Percentiles rank a stretch among this genome's conserved stretches.
These are phyloP conservation scores for Prunus mira DNA, from an alignment of 306 rosid species.

Conservation along the genomic window DNA sequence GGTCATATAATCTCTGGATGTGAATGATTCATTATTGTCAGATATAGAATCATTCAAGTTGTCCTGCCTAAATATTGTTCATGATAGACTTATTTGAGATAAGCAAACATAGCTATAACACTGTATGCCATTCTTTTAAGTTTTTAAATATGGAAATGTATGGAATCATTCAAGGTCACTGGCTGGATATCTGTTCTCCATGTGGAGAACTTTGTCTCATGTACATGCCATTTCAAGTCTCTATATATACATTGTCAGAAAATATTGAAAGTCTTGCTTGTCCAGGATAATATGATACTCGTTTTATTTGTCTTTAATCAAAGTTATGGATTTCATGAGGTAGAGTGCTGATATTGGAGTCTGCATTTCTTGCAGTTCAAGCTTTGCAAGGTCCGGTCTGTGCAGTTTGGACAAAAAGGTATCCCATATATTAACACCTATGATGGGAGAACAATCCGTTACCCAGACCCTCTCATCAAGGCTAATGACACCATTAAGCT, in stretches of 20 bases:
- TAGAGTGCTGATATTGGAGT: background rate
- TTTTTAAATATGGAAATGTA: background rate
- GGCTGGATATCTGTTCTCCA: background rate
- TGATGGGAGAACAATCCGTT: slow-evolving; percentile 83
- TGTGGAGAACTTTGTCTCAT: background rate
- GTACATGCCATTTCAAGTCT: background rate
- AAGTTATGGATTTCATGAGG: background rate
- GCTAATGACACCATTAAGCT: slow-evolving; percentile 79
- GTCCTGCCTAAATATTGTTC: background rate
- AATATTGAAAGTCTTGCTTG: no score
- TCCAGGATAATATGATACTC: background rate
- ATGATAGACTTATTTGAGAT: background rate
- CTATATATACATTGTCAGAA: background rate
- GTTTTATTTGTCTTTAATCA: background rate
- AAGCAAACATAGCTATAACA: background rate
- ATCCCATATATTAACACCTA: slow-evolving; percentile 76
- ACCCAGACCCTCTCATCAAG: slow-evolving; percentile 75
- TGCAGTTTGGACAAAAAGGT: slow-evolving; percentile 77
- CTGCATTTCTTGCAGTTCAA: slow-evolving; percentile 49
- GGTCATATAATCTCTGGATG: background rate
- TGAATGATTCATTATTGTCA: background rate
- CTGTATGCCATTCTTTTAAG: background rate
- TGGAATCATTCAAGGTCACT: background rate
- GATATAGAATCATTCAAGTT: background rate
- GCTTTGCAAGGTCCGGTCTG: slow-evolving; percentile 79